A percentile compares a stretch with the other conserved stretches of the same genome.
These are phyloP conservation scores for Flaveria ramosissima DNA, from an alignment of 129 eudicot genomes.

Conservation along the genomic window DNA sequence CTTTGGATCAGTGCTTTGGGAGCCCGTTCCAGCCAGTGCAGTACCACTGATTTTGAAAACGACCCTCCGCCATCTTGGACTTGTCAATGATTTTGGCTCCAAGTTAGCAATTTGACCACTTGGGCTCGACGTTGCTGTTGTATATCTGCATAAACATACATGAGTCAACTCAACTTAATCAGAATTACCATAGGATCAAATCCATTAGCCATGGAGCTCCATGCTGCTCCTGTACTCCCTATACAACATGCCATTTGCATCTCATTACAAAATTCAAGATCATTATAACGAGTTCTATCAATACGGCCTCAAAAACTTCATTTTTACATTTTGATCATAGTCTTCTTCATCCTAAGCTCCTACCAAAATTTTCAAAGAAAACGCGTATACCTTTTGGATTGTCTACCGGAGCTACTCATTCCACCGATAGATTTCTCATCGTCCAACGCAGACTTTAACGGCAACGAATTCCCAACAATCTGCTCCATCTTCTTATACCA, in stretches of 20 bases:
- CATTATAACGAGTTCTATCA: neutral
- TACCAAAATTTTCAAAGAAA: neutral
- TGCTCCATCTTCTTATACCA: conserved; percentile 92
- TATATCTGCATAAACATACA: conserved; percentile 49
- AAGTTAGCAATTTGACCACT: conserved; percentile 42
- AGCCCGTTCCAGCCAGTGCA: conserved; percentile 61
- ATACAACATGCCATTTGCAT: neutral
- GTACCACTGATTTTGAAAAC: conserved; percentile 89
- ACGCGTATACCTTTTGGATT: conserved; percentile 67
- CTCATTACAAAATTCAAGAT: neutral
- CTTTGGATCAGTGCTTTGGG: conserved; percentile 80
- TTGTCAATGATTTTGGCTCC: conserved; percentile 57
- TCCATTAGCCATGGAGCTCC: neutral
- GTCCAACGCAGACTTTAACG: conserved; percentile 50
- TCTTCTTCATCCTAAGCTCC: neutral
- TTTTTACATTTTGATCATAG: neutral
- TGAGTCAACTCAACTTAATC: neutral
- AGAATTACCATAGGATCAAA: neutral
- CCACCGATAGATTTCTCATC: conserved; percentile 66
- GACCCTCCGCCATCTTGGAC: conserved; percentile 78
- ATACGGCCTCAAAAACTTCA: neutral
- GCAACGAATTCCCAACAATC: conserved; percentile 72
- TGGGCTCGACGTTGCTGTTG: conserved; percentile 45
- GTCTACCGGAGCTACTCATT: conserved; percentile 46
- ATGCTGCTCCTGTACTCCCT: neutral